phyloP scores from a whole-genome alignment of 2,329 filamentous ascomycete species.

The Fusarium scirpi region DNA sequence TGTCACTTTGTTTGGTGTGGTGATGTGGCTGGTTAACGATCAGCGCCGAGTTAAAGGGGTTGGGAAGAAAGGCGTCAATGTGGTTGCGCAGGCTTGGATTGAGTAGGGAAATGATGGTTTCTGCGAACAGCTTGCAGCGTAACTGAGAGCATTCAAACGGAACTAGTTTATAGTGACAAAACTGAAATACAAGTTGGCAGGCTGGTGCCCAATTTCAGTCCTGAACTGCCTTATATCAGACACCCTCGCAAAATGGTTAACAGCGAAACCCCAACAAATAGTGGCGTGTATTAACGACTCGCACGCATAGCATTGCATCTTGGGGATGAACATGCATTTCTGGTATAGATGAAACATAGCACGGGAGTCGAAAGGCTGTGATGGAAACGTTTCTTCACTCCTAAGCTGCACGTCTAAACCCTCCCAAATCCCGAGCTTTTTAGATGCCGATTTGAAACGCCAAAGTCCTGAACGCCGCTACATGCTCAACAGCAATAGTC shows the following conservation, averaged over 20 bases:
- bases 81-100: neutral
- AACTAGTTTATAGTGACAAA: constrained; percentile 1
- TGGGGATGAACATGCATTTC: neutral
- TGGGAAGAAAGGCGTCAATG: neutral
- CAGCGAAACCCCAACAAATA: constrained; percentile 9
- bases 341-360: constrained; percentile 9
- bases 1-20: constrained; percentile 21
- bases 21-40: neutral
- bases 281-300: constrained; percentile 38
- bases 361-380: constrained; percentile 31
- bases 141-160: neutral
- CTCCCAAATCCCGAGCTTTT: constrained; percentile 38
- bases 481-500: constrained; percentile 39
- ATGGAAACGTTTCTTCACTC: constrained; percentile 38
- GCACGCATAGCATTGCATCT: neutral
- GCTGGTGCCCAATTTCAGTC: neutral
- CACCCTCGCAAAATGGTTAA: neutral
- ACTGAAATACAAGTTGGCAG: neutral
- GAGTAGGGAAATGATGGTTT: constrained; percentile 2
- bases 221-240: neutral
- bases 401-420: constrained; percentile 32
- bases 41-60: constrained; percentile 1
- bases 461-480: constrained; percentile 49
- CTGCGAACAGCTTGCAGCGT: neutral
- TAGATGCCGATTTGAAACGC: constrained; percentile 46